phyloP scores from a whole-genome alignment of 345 rosid species.

The Populus nigra region DNA sequence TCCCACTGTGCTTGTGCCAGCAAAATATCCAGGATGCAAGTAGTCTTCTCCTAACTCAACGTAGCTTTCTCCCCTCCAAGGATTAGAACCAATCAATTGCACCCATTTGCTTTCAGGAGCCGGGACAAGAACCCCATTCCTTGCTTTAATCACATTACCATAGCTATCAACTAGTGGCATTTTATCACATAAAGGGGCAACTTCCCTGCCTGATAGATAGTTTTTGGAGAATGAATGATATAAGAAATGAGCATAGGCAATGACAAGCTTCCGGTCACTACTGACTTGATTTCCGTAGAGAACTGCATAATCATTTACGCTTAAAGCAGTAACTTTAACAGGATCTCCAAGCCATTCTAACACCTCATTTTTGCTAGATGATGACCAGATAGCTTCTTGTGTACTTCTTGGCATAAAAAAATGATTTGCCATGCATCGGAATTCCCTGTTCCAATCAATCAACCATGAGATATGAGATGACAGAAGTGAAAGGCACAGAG shows the following conservation, averaged over 20 bases:
- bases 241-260: constrained; percentile 57
- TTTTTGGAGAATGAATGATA: constrained; percentile 33
- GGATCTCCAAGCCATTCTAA: constrained; percentile 42
- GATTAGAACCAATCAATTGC: constrained; percentile 46
- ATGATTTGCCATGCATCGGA: constrained; percentile 27
- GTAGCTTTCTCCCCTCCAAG: constrained; percentile 47
- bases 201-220: constrained; percentile 24
- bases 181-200: constrained; percentile 23
- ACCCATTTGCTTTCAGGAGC: constrained; percentile 66
- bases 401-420: constrained; percentile 51
- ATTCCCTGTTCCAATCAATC: constrained; percentile 53
- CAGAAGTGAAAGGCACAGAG: constrained; percentile 23
- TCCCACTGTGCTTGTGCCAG: constrained; percentile 33
- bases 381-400: constrained; percentile 27
- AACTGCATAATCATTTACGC: constrained; percentile 34
- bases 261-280: constrained; percentile 33
- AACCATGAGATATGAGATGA: constrained; percentile 37
- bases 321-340: constrained; percentile 8
- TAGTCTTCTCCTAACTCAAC: constrained; percentile 59
- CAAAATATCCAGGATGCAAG: constrained; percentile 29
- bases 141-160: constrained; percentile 24
- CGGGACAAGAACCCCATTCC: constrained; percentile 55
- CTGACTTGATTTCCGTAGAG: constrained; percentile 14
- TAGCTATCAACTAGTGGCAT: constrained; percentile 63
- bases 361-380: constrained; percentile 18